A percentile compares a stretch with the other conserved stretches of the same genome.
These are phyloP conservation scores for Leccinum subgranulosum DNA, from an alignment of 768 basidiomycete species.

Conservation along the genomic window DNA sequence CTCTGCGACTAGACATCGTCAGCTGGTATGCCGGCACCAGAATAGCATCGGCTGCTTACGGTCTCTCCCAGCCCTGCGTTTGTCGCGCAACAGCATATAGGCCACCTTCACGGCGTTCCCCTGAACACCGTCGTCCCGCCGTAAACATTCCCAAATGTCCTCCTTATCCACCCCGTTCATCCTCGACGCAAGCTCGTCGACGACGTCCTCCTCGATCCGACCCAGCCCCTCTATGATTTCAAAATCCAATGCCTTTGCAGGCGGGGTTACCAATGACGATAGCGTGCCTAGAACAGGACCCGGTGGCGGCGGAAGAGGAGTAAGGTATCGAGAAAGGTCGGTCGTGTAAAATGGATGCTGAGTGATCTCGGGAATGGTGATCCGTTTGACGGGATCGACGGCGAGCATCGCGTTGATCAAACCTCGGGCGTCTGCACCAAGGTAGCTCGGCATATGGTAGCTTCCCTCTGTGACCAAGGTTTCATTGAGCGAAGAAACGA, in stretches of 20 bases:
- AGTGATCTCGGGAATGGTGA: constrained; percentile 89
- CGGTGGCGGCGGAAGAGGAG: constrained; percentile 72
- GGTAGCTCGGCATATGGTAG: constrained; percentile 80
- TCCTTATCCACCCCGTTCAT: constrained; percentile 77
- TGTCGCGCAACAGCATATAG: constrained; percentile 90
- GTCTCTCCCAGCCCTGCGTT: constrained; percentile 78
- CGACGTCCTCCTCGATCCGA: constrained; percentile 86
- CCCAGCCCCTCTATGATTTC: constrained; percentile 92
- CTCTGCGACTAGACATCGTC: constrained; percentile 52
- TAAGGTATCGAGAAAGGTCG: constrained; percentile 84
- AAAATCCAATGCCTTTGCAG: constrained; percentile 66
- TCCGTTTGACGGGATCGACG: constrained; percentile 92
- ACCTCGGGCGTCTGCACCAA: constrained; percentile 72
- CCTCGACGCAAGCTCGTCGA: constrained; percentile 72
- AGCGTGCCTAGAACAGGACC: constrained; percentile 76
- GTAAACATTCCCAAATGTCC: constrained; percentile 84
- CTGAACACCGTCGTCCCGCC: constrained; percentile 77
- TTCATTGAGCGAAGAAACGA: not conserved
- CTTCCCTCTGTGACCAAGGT: constrained; percentile 59
- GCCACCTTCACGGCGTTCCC: constrained; percentile 96
- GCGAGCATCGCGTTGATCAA: constrained; percentile 89
- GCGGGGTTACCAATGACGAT: constrained; percentile 60
- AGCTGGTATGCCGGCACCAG: constrained; percentile 6
- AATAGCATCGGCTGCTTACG: constrained; percentile 47
- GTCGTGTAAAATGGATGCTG: constrained; percentile 87